Evolutionary conservation across 495 filamentous ascomycete genomes (phyloP), one percentile per base, ranked within the genome.

Genomic region (Hypoxylon fragiforme): DNA sequence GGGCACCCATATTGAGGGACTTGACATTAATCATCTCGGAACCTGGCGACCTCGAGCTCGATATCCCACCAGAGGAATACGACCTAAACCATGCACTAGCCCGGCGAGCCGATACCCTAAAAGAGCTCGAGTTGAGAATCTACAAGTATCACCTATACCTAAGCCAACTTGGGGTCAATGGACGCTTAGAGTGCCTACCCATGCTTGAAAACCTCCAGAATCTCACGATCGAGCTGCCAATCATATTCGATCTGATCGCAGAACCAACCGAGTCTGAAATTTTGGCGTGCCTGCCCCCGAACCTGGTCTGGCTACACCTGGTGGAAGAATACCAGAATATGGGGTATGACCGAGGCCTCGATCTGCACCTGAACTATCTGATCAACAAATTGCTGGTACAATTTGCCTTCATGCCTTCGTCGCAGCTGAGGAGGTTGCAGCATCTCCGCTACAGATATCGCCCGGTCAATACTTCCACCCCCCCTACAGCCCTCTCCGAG

Each of bases 111-210:
- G 1, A 47, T 1, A 61, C 51, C 4, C 15, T 61, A 42, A 47
- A 44, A 26, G 22, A 13, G 7, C 22, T 61, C 1, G 46, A 61
- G 19, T n/a, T 61, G 12, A 46, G 57, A 11, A 39, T 30, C 9
- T 44, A 45, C 15, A 11, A 36, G 16, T 20, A 56, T 2, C 7
- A 3, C 0, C 38, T 20, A 36, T 51, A 30, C 24, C 5, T 18
- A 8, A 0, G 1, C 13, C 57, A 61, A 11, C 11, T 61, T 20
- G 50, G 50, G 3, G 3, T 8, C 0, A 18, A 28, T 4, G 3
- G 2, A 15, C 14, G 16, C 3, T 41, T 61, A 18, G 1, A 7
- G 9, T 60, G 57, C 26, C 21, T 54, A 9, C 46, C 39, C 2
- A 0, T 1, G 1, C 44, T 54, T 4, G 14, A 1, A 4, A 51